Conservation (phyloP, 768 basidiomycete species). For the Favolaschia claudopus region DNA sequence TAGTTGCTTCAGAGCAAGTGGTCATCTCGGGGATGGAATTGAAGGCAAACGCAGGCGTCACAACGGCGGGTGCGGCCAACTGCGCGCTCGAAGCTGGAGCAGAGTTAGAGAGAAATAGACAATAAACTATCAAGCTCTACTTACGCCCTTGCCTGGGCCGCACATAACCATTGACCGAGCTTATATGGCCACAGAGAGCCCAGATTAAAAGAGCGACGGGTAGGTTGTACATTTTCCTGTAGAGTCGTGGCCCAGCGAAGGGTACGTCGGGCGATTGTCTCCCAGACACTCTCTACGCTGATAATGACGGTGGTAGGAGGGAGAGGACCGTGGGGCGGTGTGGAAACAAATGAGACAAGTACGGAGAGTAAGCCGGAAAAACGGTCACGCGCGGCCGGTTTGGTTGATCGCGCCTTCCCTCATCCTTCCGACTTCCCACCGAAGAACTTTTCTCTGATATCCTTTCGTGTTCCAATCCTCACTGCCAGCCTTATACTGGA, state of each 20-base stretch:
- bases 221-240: constrained; percentile 20
- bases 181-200: constrained; percentile 4
- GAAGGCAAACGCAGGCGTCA: constrained; percentile 28
- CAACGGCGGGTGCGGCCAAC: background rate
- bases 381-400: too few species aligned
- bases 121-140: constrained; percentile 5
- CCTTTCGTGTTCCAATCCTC: too few species aligned
- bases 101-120: constrained; percentile 14
- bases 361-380: too few species aligned
- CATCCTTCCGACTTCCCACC: too few species aligned
- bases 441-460: too few species aligned
- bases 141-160: constrained; percentile 1
- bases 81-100: background rate
- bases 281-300: background rate
- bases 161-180: constrained; percentile 15
- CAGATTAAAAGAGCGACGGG: constrained; percentile 26
- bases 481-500: too few species aligned
- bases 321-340: constrained; percentile 7
- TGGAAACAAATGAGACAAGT: too few species aligned
- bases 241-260: background rate
- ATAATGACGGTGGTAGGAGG: constrained; percentile 5
- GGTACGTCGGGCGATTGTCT: background rate
- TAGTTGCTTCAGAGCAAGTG: constrained; percentile 39
- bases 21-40: constrained; percentile 37
- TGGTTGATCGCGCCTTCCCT: too few species aligned